These are phyloP conservation scores for Phytopythium vexans DNA, from an alignment of 352 stramenopile species.

Conservation along the genomic window DNA sequence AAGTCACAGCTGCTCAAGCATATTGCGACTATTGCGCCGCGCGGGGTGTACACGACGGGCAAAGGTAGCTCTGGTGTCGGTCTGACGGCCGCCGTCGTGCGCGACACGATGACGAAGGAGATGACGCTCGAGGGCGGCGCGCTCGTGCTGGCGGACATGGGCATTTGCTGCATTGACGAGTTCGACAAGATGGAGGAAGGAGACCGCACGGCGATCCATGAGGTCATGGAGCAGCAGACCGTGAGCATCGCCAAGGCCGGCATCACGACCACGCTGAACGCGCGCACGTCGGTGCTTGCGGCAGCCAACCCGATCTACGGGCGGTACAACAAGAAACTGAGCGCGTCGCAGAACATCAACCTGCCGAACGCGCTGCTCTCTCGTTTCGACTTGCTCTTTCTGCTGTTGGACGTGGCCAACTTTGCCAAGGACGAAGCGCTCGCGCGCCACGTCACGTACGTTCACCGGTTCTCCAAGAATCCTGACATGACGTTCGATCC, in stretches of 20 bases:
- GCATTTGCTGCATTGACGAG: conserved; percentile 99
- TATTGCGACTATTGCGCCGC: conserved; percentile 94
- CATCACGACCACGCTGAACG: conserved; percentile 98
- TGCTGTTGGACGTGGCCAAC: conserved; percentile 96
- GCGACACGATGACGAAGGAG: conserved; percentile 94
- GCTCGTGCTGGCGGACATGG: conserved; percentile 98
- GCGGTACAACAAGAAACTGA: conserved; percentile 84
- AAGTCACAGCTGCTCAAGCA: conserved; percentile 99
- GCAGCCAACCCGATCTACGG: conserved; percentile 99
- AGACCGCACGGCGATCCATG: conserved; percentile 98
- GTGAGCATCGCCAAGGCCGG: conserved; percentile 99
- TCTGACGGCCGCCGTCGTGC: conserved; percentile 97
- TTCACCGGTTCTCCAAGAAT: conserved; percentile 89
- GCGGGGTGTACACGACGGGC: conserved; percentile 99
- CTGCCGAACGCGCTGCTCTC: conserved; percentile 98
- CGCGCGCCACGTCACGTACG: conserved; percentile 90
- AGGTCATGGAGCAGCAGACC: conserved; percentile 99
- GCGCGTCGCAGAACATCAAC: conserved; percentile 97
- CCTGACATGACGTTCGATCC: conserved; percentile 91
- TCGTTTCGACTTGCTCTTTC: conserved; percentile 99
- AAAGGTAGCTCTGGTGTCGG: conserved; percentile 98
- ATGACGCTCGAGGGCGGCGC: conserved; percentile 93
- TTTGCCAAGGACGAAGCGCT: conserved; percentile 91
- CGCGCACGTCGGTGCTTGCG: conserved; percentile 96
- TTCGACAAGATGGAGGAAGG: conserved; percentile 99